Base-by-base conservation (phyloP, 805 yeast genomes). In the Ogataea chonburiensis region DNA sequence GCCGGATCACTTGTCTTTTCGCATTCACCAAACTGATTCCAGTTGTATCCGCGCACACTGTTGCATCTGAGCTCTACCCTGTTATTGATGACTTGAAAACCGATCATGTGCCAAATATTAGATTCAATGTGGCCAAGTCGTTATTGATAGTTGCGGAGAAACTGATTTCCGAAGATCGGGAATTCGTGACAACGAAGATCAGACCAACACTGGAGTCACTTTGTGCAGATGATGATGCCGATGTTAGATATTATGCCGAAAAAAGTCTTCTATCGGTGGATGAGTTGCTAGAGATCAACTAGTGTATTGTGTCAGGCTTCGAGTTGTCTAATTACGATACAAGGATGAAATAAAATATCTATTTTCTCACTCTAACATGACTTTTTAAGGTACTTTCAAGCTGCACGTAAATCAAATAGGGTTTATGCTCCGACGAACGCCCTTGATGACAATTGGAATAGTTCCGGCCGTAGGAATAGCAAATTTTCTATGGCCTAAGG, bases 121-220 rank as follows among this genome's bases (percentile, higher is more conserved):
- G 97, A 56, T 93, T 93, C 68, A 93, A 89, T 64, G 88, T 85
- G 45, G 97, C 99, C 17, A 88, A 87, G 62, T 76, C 95, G 11
- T 78, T 84, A 55, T 71, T 76, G 26, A 66, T 71, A 17, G 68
- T 84, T 21, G 79, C 79, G 5, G 75, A 77, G 52, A 68, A 78
- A 11, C 63, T 85, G 7, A 29, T 40, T 17, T 49, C 50, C 6
- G 62, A 61, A 24, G 37, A 58, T 9, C 47, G 57, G 51, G 53
- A 61, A n/a, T 52, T 74, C 29, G 69, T 81, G 18, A 55, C 66
- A 25, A 61, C 63, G 15, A 72, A 77, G 27, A 73, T 89, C 24
- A 50, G 79, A 31, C 84, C 93, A 19, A 68, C 74, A 25, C 72
- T 93, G 52, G 76, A 80, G 51, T 71, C 68, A 31, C 72, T 91